phyloP scores from a whole-genome alignment of 2,329 filamentous ascomycete species.

The Colletotrichum sansevieriae region DNA sequence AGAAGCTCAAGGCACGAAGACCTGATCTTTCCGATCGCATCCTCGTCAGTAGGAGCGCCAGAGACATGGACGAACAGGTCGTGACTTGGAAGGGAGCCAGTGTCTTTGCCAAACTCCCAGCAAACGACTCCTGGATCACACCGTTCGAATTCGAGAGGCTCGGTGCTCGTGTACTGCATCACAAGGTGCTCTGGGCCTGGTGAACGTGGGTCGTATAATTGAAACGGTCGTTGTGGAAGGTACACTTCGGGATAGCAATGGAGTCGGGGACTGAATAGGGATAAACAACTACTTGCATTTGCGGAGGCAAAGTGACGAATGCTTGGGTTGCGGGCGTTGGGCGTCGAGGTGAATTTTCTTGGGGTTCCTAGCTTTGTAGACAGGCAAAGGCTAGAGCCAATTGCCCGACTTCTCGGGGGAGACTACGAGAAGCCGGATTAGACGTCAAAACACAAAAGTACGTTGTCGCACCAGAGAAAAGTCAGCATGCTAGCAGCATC shows the following conservation, averaged over 20 bases:
- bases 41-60: slow-evolving; percentile 77
- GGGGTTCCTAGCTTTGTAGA: slow-evolving; percentile 5
- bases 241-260: slow-evolving; percentile 32
- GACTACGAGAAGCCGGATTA: background rate
- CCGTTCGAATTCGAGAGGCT: slow-evolving; percentile 89
- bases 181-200: slow-evolving; percentile 80
- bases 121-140: slow-evolving; percentile 96
- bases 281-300: slow-evolving; percentile 18
- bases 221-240: background rate
- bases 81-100: slow-evolving; percentile 98
- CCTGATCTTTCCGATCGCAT: slow-evolving; percentile 73
- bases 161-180: slow-evolving; percentile 84
- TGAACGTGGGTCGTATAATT: slow-evolving; percentile 46
- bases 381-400: slow-evolving; percentile 10
- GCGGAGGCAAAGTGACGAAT: slow-evolving; percentile 24
- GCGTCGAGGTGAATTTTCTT: slow-evolving; percentile 23
- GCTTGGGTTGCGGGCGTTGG: slow-evolving; percentile 32
- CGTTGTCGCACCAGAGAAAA: slow-evolving; percentile 11
- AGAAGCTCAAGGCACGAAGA: slow-evolving; percentile 77
- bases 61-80: slow-evolving; percentile 97
- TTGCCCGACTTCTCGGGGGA: background rate
- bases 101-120: slow-evolving; percentile 91
- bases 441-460: slow-evolving; percentile 5
- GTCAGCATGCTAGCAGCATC: background rate
- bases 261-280: slow-evolving; percentile 33